phyloP scores from a whole-genome alignment of 2,329 filamentous ascomycete genomes.

The Colletotrichum kahawae region DNA sequence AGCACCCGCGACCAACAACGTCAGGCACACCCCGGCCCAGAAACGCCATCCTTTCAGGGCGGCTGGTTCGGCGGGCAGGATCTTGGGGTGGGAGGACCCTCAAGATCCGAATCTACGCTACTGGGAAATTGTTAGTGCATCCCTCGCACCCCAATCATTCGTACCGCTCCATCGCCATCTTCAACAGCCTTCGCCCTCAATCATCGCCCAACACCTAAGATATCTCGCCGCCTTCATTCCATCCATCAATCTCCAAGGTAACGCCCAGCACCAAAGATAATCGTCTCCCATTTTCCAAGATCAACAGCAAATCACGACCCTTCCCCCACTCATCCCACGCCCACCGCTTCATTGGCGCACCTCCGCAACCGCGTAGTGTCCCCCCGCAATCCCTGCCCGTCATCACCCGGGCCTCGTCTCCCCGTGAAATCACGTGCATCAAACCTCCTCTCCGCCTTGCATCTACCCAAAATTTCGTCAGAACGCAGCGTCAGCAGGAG shows the following conservation, averaged over 20 bases:
- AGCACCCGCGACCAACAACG: background rate
- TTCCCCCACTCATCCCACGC: background rate
- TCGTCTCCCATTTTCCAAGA: no score
- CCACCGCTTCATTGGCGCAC: background rate
- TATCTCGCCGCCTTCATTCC: background rate
- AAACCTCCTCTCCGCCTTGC: background rate
- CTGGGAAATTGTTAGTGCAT: background rate
- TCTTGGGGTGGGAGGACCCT: background rate
- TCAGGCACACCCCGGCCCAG: background rate
- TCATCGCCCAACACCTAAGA: background rate
- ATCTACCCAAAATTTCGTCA: background rate
- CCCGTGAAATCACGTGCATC: background rate
- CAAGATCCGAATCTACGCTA: background rate
- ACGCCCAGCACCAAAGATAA: no score
- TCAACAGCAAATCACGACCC: background rate
- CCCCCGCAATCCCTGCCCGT: background rate
- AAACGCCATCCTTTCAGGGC: background rate
- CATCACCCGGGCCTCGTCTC: background rate
- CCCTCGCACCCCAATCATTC: no score
- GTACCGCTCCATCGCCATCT: background rate
- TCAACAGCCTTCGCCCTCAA: background rate
- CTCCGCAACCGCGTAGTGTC: background rate
- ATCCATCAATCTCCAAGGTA: background rate
- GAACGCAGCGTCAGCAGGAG: background rate
- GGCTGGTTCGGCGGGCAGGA: background rate